A percentile compares a stretch with the other conserved stretches of the same genome.
These are phyloP conservation scores for Clavulina sp. DNA, from an alignment of 768 basidiomycete genomes.

Conservation along the genomic window DNA sequence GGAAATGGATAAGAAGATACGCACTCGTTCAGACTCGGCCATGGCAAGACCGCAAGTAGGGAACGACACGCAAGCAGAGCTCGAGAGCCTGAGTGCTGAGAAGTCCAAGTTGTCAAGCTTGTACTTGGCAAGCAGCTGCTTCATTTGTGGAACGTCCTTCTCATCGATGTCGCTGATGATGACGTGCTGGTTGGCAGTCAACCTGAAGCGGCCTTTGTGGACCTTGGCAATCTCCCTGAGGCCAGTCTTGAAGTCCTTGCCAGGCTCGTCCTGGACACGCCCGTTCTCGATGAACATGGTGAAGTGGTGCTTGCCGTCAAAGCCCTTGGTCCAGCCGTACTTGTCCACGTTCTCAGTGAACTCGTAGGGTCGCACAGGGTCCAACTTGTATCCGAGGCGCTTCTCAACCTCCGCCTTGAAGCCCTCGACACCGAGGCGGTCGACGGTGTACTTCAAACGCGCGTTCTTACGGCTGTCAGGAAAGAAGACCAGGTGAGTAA, in stretches of 20 bases:
- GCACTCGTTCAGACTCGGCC: conserved; percentile 17
- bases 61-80: conserved; percentile 93
- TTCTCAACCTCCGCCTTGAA: conserved; percentile 87
- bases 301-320: conserved; percentile 81
- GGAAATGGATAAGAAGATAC: conserved; percentile 21
- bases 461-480: conserved; percentile 39
- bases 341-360: conserved; percentile 88
- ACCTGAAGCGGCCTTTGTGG: conserved; percentile 84
- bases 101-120: conserved; percentile 76
- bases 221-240: conserved; percentile 83
- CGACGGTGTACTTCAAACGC: conserved; percentile 91
- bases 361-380: conserved; percentile 52
- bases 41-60: conserved; percentile 57
- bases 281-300: conserved; percentile 95
- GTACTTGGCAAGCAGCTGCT: conserved; percentile 61
- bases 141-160: conserved; percentile 60
- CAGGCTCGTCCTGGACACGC: conserved; percentile 87
- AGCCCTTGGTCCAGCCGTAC: conserved; percentile 81
- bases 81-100: conserved; percentile 65
- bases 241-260: conserved; percentile 79
- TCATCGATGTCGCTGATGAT: conserved; percentile 67
- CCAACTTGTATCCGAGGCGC: conserved; percentile 61
- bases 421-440: conserved; percentile 74
- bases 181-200: conserved; percentile 92
- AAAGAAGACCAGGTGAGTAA: not conserved